phyloP scores from a whole-genome alignment of 768 basidiomycete genomes.

The Melanogaster broomeanus region DNA sequence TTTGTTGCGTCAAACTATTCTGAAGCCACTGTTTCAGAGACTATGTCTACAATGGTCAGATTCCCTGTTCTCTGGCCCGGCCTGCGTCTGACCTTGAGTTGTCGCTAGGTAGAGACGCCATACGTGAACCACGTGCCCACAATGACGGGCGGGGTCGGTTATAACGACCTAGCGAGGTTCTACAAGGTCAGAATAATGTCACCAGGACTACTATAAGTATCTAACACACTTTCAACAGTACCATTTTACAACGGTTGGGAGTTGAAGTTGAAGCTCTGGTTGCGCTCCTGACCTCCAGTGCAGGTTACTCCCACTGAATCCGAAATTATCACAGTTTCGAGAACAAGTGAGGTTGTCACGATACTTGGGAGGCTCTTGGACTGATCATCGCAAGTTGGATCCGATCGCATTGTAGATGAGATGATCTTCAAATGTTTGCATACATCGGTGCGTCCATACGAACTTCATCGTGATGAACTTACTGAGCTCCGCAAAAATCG shows the following conservation, averaged over 20 bases:
- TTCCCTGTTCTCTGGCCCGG: neutral
- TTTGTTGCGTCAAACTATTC: neutral
- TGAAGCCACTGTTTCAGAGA: constrained; percentile 29
- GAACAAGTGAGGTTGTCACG: constrained; percentile 35
- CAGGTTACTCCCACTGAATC: constrained; percentile 44
- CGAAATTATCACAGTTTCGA: constrained; percentile 42
- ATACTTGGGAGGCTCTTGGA: neutral
- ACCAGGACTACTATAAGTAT: neutral
- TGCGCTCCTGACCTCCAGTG: constrained; percentile 1
- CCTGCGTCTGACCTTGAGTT: neutral
- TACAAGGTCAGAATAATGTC: constrained; percentile 37
- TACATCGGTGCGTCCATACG: constrained; percentile 36
- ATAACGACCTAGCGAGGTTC: constrained; percentile 43
- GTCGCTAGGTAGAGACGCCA: constrained; percentile 39
- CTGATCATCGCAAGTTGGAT: constrained; percentile 31
- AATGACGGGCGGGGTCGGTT: constrained; percentile 48
- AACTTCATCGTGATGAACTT: neutral
- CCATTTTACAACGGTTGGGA: constrained; percentile 38
- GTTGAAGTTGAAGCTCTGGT: neutral
- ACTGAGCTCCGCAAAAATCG: neutral
- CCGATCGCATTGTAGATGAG: constrained; percentile 48
- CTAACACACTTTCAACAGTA: constrained; percentile 28
- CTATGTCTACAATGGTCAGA: constrained; percentile 43
- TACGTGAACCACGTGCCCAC: constrained; percentile 47
- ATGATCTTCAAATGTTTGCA: constrained; percentile 47